These are phyloP conservation scores for Glutinoglossum americanum DNA, from an alignment of 495 filamentous ascomycete species.

Conservation along the genomic window DNA sequence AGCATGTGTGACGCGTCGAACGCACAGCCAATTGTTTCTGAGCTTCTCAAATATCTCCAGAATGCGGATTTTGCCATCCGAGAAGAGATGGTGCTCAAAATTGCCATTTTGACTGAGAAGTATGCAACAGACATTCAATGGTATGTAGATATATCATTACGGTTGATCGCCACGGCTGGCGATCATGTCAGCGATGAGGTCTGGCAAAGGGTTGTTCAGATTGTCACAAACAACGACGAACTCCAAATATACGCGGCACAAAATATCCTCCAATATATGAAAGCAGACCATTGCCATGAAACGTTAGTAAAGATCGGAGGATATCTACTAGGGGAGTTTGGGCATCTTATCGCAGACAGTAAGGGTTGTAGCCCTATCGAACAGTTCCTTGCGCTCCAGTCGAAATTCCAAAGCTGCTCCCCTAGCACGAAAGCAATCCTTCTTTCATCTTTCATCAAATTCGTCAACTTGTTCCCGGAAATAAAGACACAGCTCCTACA, in stretches of 20 bases:
- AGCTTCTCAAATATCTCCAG: constrained; percentile 85
- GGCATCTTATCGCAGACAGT: constrained; percentile 92
- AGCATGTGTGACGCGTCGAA: constrained; percentile 98
- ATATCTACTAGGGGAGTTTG: constrained; percentile 90
- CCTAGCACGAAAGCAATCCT: constrained; percentile 84
- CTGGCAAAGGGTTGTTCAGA: constrained; percentile 97
- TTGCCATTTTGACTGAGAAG: constrained; percentile 94
- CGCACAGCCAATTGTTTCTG: constrained; percentile 75
- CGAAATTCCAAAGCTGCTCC: constrained; percentile 75
- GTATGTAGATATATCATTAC: constrained; percentile 96
- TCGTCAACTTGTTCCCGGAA: constrained; percentile 94
- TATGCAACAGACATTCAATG: constrained; percentile 96
- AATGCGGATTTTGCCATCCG: constrained; percentile 93
- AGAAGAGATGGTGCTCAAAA: constrained; percentile 98
- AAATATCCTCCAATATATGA: constrained; percentile 73
- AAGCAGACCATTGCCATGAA: constrained; percentile 84
- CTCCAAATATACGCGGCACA: constrained; percentile 91
- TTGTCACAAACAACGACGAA: constrained; percentile 98
- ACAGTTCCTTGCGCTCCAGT: constrained; percentile 82
- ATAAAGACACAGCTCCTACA: constrained; percentile 89
- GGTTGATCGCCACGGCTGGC: constrained; percentile 86
- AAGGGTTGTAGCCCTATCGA: constrained; percentile 89
- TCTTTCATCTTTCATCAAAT: constrained; percentile 87
- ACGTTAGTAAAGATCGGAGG: constrained; percentile 93
- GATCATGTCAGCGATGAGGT: constrained; percentile 99